Base-by-base conservation (phyloP, 495 filamentous ascomycete genomes). In the Hypoxylon trugodes region DNA sequence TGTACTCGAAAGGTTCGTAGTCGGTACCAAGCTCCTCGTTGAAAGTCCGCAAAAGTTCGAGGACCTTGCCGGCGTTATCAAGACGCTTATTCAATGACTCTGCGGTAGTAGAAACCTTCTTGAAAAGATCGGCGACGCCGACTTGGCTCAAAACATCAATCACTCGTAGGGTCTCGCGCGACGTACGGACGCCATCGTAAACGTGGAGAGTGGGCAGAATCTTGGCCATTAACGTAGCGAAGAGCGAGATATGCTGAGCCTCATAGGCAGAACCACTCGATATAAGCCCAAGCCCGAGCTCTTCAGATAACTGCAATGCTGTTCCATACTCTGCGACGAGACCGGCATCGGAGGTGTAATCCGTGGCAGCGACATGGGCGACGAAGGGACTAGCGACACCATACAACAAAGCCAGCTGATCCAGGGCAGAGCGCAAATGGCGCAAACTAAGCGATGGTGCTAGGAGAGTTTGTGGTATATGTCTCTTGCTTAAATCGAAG, bases 1-100 rank as follows among this genome's bases (percentile, higher is more conserved):
- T 82, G 77, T 98, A 98, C 75, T 98, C 96, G 69, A 97, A 98
- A 15, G 90, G 86, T 62, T 88, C 81, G 69, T 98, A 98, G 18
- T 92, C 88, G 15, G 93, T 97, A 33, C 95, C 95, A 26, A 98
- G 86, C 77, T 98, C 94, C 36, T 85, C 87, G 75, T 98, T 98
- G 75, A 98, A 89, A 13, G 87, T 83, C 59, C 87, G 82, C 28
- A 98, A 81, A 7, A 97, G 77, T 37, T 89, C 85, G 19, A 88
- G 70, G 13, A 91, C 81, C 79, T 90, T 93, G 51, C 87, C 89
- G 37, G 92, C 90, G 15, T 81, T 78, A 64, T 90, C 89, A 6
- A 86, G 81, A 59, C 88, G 89, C 73, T 88, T 92, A 76, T 88
- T 89, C 58, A 86, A 75, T 41, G 81, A 78, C 38, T 85, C 81